Evolutionary conservation across 352 stramenopile genomes (phyloP), one percentile per base, ranked within the genome.

Genomic region (Aphanomyces astaci): DNA sequence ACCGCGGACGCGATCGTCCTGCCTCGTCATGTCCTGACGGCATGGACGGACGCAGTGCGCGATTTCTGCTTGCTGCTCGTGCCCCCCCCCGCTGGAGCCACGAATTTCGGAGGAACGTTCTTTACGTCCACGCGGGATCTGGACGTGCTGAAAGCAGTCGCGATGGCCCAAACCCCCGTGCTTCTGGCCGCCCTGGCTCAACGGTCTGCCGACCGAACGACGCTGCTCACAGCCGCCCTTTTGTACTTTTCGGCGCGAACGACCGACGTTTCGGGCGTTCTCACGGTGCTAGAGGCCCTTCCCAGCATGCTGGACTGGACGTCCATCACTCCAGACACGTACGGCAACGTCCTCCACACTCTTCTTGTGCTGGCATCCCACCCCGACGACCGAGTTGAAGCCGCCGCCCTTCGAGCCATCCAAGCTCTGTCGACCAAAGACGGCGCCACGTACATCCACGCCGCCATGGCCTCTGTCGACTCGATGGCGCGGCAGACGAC

Each of bases 371-470:
- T 68, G 9, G 49, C 39, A 15, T 59, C 62, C 17, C 49, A 51
- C 17, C 22, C 48, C 4, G 19, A 52, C 43, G 27, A 45, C 4
- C n/a, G 7, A 10, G 62, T 68, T 7, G 43, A 68, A 28, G 10
- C 45, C 0, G 48, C 49, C 7, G 62, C 62, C 3, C 46, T 68
- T 25, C 30, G 36, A 17, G 51, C 17, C 9, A 19, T 68, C 22
- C 62, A 68, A 33, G 22, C 45, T 4, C 24, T 68, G 24, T 13
- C 55, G 4, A 68, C 62, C 15, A 68, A 68, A 45, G 62, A 68
- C 31, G 62, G 62, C 46, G 62, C 62, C 4, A 25, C 46, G 17
- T 68, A 59, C 25, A 31, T 68, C 30, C 17, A 52, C 33, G 13
- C 32, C 19, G 43, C 56, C 22, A 13, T 53, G 27, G 56, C 39